Evolutionary conservation across 495 filamentous ascomycete genomes (phyloP).

Genomic region (Cercophora newfieldiana): DNA sequence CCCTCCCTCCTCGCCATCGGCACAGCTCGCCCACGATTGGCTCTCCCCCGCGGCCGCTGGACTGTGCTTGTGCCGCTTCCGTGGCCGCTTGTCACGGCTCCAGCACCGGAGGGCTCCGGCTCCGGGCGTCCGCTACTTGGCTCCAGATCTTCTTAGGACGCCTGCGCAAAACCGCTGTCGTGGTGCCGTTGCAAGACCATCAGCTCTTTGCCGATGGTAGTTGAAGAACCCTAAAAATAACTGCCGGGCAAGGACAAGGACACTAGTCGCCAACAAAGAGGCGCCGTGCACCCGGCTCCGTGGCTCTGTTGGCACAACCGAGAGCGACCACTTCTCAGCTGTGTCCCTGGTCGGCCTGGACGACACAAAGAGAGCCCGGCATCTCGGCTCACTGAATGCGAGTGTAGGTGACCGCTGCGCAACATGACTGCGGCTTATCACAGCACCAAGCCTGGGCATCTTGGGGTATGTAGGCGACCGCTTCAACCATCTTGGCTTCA

Average conservation of each 20-base stretch:
- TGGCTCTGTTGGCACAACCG: not conserved
- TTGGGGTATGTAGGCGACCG: not conserved
- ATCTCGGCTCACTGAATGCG: slow-evolving; percentile 15
- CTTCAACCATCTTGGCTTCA: slow-evolving; percentile 2
- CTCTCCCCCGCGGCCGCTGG: not conserved
- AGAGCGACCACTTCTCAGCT: not conserved
- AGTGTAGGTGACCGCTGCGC: slow-evolving; percentile 4
- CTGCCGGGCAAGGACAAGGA: no score
- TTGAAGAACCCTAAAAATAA: not conserved
- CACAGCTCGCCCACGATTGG: slow-evolving; percentile 12
- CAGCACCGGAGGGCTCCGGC: slow-evolving; percentile 16
- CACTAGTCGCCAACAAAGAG: not conserved
- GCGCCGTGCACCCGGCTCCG: not conserved
- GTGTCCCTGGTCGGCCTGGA: not conserved
- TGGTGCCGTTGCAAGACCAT: not conserved
- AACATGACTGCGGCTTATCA: not conserved
- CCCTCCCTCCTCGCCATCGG: slow-evolving; percentile 2
- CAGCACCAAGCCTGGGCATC: slow-evolving; percentile 4
- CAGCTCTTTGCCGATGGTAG: not conserved
- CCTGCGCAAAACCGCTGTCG: not conserved
- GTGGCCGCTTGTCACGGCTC: not conserved
- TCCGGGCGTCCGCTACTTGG: slow-evolving; percentile 2
- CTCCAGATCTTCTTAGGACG: no score
- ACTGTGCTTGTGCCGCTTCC: not conserved
- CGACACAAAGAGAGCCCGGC: not conserved